phyloP scores from a whole-genome alignment of 768 basidiomycete species.

The Pisolithus albus region DNA sequence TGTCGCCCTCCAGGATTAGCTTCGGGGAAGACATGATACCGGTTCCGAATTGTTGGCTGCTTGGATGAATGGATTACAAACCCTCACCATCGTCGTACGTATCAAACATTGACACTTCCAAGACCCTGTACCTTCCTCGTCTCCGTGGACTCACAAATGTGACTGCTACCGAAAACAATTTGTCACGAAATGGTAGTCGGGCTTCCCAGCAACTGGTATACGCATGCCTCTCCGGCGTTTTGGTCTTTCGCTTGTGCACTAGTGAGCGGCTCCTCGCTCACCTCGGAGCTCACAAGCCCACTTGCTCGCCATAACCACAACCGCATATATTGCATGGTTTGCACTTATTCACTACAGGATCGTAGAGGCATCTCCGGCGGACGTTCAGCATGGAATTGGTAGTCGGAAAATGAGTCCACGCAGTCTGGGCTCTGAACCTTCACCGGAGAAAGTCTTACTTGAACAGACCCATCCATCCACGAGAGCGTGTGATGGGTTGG shows the following conservation, averaged over 20 bases:
- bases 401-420: neutral
- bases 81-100: constrained; percentile 24
- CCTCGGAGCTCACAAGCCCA: neutral
- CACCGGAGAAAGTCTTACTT: constrained; percentile 7
- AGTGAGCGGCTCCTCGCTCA: constrained; percentile 10
- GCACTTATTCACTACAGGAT: constrained; percentile 23
- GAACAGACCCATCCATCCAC: constrained; percentile 13
- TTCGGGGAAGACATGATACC: constrained; percentile 7
- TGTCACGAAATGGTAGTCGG: constrained; percentile 3
- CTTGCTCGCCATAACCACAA: constrained; percentile 14
- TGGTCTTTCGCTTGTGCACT: constrained; percentile 26
- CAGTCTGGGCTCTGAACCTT: neutral
- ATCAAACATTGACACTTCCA: neutral
- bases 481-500: neutral
- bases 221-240: constrained; percentile 23
- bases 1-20: neutral
- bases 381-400: constrained; percentile 7
- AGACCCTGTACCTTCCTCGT: constrained; percentile 28
- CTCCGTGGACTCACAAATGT: constrained; percentile 22
- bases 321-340: constrained; percentile 24
- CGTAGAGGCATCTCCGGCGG: constrained; percentile 12
- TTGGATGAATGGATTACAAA: constrained; percentile 24
- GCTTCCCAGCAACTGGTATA: constrained; percentile 21
- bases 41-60: constrained; percentile 14
- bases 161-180: constrained; percentile 21